Base-by-base conservation (phyloP, 768 basidiomycete genomes). In the Tricholomella constricta region DNA sequence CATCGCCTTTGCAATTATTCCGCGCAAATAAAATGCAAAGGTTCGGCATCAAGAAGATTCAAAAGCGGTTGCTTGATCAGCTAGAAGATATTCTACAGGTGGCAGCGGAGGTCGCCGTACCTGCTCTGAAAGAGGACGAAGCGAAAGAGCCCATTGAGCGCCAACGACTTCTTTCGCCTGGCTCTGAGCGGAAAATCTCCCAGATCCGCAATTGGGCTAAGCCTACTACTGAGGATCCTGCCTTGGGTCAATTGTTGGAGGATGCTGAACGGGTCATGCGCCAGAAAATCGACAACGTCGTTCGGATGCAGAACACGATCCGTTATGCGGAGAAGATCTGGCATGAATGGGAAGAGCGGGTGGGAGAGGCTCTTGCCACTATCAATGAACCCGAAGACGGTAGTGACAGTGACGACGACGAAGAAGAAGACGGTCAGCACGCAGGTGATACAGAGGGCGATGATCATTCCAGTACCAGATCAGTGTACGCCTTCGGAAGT, bases 301-400 rank as follows among this genome's bases (percentile, higher is more conserved):
- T 93, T 57, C 86, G 97, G 34, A 86, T 99, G 85, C 92, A 96
- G 71, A 97, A 96, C 65, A 98, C 94, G 17, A 94, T 99, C 61
- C 80, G 91, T 48, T 98, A 98, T 69, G 87, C 94, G 35, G 97
- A 98, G 76, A 96, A 95, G 74, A 91, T 97, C 26, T 86, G 96
- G 75, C 88, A 89, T 62, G 97, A 98, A 72, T 98, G 96, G 95
- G 89, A 98, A 70, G 89, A 91, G 63, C 85, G 83, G 61, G 88
- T 97, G 12, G 88, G 85, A 55, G 80, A 83, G 61, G 80, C 78
- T 36, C 70, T 95, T 29, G 80, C 79, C 3, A 73, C 73, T 29
- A 72, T 77, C 23, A 81, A 84, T 15, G 82, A 82, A 15, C 72
- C 71, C 40, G 84, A 81, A 7, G 84, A 83, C 37, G 81, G 74